These are phyloP conservation scores for Mallotus japonicus DNA, from an alignment of 441 rosid species.

Conservation along the genomic window DNA sequence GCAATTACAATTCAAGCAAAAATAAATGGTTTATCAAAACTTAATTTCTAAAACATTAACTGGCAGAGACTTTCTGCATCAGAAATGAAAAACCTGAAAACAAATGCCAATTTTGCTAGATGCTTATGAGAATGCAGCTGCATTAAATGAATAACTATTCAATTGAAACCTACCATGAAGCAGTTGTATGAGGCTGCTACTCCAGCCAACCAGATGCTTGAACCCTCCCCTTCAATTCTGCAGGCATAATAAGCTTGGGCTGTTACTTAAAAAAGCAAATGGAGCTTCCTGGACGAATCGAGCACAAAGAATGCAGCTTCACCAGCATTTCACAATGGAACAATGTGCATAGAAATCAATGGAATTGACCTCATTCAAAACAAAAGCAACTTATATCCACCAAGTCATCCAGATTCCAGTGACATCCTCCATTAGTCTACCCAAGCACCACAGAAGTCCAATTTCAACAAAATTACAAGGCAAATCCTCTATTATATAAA, in stretches of 20 bases:
- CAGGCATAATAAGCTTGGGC: not conserved
- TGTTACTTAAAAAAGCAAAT: not conserved
- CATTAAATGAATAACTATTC: slow-evolving; percentile 10
- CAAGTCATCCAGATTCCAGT: slow-evolving; percentile 3
- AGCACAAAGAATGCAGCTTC: slow-evolving; percentile 14
- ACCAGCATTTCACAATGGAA: not conserved
- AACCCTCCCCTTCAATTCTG: not conserved
- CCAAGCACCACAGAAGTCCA: slow-evolving; percentile 14
- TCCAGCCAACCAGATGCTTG: slow-evolving; percentile 1
- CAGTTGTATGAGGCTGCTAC: not conserved
- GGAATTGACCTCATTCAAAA: not conserved
- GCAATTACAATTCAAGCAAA: not conserved
- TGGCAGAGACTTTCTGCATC: not conserved
- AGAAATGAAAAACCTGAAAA: not conserved
- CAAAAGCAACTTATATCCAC: not conserved
- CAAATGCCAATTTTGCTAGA: not conserved
- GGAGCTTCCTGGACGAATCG: not conserved
- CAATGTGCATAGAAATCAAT: not conserved
- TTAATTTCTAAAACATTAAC: not conserved
- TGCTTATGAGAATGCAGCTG: not conserved
- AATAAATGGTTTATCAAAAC: not conserved
- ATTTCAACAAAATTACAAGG: slow-evolving; percentile 28
- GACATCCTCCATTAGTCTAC: slow-evolving; percentile 7
- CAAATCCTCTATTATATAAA: slow-evolving; percentile 44
- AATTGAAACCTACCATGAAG: not conserved